Evolutionary conservation across 768 basidiomycete genomes (phyloP).

Genomic region (Pleurotus salmoneostramineus): DNA sequence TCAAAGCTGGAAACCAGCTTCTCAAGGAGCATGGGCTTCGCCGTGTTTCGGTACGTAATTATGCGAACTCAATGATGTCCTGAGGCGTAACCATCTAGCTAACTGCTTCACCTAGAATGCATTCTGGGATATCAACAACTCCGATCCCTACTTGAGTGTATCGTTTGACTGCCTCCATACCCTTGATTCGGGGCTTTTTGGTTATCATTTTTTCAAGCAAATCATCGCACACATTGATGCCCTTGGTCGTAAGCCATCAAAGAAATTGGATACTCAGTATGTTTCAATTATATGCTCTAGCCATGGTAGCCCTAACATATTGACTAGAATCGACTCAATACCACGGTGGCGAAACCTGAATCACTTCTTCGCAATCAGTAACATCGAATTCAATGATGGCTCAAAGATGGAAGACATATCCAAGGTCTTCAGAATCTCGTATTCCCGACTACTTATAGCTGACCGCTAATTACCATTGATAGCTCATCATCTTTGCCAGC

Average conservation of each 20-base stretch:
- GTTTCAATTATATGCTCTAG: conserved; percentile 8
- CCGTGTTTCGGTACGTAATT: conserved; percentile 16
- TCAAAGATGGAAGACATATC: conserved; percentile 30
- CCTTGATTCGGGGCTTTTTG: conserved; percentile 25
- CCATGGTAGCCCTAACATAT: neutral
- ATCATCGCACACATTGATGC: conserved; percentile 17
- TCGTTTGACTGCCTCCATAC: conserved; percentile 37
- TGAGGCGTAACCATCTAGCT: neutral
- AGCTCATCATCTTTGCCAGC: conserved; percentile 24
- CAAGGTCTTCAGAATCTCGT: conserved; percentile 19
- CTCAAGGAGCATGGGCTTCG: conserved; percentile 18
- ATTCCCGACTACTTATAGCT: neutral
- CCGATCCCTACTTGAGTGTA: conserved; percentile 27
- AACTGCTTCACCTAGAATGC: conserved; percentile 25
- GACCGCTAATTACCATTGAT: neutral
- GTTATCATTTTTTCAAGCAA: conserved; percentile 25
- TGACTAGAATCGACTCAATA: conserved; percentile 19
- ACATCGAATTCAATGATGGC: conserved; percentile 27
- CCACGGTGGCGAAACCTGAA: conserved; percentile 30
- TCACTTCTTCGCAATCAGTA: conserved; percentile 22
- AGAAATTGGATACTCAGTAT: conserved; percentile 21
- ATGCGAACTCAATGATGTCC: conserved; percentile 2
- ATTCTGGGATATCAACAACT: conserved; percentile 31
- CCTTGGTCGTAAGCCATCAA: conserved; percentile 10
- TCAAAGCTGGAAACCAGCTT: conserved; percentile 7